Percentiles rank a stretch among this genome's conserved stretches.
Evolutionary conservation across 2,329 filamentous ascomycete species (phyloP).

Genomic region (Hypoxylon sp.): DNA sequence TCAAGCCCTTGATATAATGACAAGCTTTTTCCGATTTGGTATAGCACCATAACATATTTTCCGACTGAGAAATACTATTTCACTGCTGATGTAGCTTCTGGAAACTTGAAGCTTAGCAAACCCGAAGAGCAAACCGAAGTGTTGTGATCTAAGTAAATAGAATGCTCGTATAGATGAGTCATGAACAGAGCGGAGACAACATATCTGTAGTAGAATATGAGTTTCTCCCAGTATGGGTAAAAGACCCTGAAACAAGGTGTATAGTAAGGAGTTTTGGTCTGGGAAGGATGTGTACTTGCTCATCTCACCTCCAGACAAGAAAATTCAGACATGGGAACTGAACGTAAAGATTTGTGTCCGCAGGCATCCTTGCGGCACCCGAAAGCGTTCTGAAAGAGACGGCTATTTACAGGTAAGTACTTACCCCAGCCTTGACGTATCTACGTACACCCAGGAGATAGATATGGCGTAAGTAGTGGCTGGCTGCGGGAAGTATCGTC

Average conservation of each 20-base stretch:
- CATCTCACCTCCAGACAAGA: background rate
- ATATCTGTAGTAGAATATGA: background rate
- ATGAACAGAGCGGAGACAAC: background rate
- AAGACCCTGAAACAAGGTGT: background rate
- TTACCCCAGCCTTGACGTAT: too few species aligned
- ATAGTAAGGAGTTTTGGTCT: background rate
- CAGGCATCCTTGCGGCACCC: background rate
- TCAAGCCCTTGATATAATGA: too few species aligned
- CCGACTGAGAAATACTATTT: background rate
- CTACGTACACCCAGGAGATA: background rate
- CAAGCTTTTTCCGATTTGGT: background rate
- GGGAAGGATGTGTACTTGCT: background rate
- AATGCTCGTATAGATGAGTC: background rate
- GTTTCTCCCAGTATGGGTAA: background rate
- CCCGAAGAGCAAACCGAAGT: background rate
- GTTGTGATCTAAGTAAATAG: background rate
- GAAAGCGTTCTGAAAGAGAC: background rate
- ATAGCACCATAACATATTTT: background rate
- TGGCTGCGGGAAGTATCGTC: background rate
- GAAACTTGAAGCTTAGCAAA: background rate
- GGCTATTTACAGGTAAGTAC: background rate
- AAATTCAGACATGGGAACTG: background rate
- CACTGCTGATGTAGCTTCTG: background rate
- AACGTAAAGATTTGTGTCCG: background rate
- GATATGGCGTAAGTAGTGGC: background rate